Base-by-base conservation (phyloP, 2,329 filamentous ascomycete species). In the Calonectria pseudoreteaudii region DNA sequence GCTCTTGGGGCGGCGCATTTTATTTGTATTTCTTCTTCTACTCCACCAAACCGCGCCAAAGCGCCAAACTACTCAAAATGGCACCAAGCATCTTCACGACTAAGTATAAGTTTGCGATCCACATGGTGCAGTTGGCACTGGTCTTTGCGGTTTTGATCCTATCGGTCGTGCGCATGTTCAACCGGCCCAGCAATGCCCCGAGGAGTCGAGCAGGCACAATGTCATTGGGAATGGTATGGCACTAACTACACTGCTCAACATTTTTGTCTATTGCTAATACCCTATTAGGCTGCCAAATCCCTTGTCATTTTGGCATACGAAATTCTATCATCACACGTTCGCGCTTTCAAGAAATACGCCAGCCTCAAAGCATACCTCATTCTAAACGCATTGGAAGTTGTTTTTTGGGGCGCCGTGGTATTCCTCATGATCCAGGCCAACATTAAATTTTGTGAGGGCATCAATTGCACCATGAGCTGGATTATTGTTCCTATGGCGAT, bases 361-460 rank as follows among this genome's bases (percentile, higher is more conserved):
- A 85, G 82, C 75, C 78, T 84, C 7, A 87, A 86, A 76, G 85
- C 85, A 14, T 82, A 86, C 75, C 73, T 81, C 10, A 85, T 87
- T 49, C 79, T 87, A 68, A 86, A 86, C 75, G 80, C 74, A 50
- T 77, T 87, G 13, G 86, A 88, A 75, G 75, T 84, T 20, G 80
- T 87, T n/a, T 87, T 87, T 76, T 88, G 86, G 86, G 70, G 62
- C 18, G 74, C 74, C 3, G 73, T 76, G 26, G 72, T 62, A 1
- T 76, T 71, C 44, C 38, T 76, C 44, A 68, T 60, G 58, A 66
- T 76, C 20, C 62, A 76, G 23, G 47, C 73, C 31, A 76, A 76
- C 53, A 66, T 50, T 28, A 65, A 60, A 47, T 68, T 67, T 41
- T 76, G 75, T 20, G 30, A 20, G 4, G 75, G 67, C 2, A 56